phyloP scores from a whole-genome alignment of 106 monocot genomes.

The Chionographis japonica region DNA sequence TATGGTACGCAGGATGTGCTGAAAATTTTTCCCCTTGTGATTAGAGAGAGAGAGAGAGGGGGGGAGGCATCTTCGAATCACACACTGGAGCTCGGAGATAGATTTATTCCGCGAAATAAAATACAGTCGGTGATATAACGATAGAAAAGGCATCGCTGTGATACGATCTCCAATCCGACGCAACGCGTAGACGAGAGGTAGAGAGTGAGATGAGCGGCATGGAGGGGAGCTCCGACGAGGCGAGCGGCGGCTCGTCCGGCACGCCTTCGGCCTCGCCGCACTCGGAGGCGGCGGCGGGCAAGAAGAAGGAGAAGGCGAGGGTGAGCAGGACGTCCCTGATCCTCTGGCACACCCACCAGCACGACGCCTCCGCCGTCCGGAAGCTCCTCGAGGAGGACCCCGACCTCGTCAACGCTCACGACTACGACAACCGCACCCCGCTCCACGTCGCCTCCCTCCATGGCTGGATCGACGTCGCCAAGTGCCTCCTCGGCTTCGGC shows the following conservation, averaged over 20 bases:
- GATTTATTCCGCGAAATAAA: too few species aligned
- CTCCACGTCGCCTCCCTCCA: slow-evolving; percentile 92
- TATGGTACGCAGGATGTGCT: too few species aligned
- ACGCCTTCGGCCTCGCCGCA: slow-evolving; percentile 7
- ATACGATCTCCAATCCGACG: too few species aligned
- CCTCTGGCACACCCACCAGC: slow-evolving; percentile 97
- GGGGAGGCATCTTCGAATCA: too few species aligned
- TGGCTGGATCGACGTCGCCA: slow-evolving; percentile 86
- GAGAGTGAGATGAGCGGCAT: slow-evolving; percentile 1
- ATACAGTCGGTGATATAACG: too few species aligned
- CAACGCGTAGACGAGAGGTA: background rate
- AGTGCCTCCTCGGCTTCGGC: slow-evolving; percentile 57
- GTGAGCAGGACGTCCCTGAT: slow-evolving; percentile 90
- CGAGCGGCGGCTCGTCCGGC: slow-evolving; percentile 1
- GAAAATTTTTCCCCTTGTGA: too few species aligned
- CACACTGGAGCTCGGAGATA: too few species aligned
- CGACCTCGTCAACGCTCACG: slow-evolving; percentile 71
- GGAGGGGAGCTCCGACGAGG: slow-evolving; percentile 8
- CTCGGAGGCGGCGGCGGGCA: slow-evolving; percentile 3
- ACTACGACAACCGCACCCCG: slow-evolving; percentile 94
- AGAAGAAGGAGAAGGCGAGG: slow-evolving; percentile 73
- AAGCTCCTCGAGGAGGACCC: slow-evolving; percentile 87
- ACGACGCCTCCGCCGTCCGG: slow-evolving; percentile 62
- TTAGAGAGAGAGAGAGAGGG: too few species aligned
- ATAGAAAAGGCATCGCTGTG: too few species aligned